Percentiles rank a stretch among this genome's conserved stretches.
Conservation (phyloP, 257 asterid species). For the Prunella vulgaris region DNA sequence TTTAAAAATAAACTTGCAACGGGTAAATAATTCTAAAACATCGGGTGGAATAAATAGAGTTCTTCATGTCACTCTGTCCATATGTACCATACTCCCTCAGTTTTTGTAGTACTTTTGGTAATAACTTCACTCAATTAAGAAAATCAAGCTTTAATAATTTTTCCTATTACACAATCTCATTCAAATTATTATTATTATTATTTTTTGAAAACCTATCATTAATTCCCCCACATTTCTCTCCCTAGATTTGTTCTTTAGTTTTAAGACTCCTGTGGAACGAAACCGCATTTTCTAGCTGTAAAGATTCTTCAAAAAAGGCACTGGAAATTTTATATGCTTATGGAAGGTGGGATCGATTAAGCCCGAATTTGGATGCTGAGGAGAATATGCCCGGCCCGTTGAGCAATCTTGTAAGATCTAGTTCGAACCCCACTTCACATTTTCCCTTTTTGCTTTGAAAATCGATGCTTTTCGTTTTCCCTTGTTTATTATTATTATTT, state of each 20-base stretch:
- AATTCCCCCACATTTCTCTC: background rate
- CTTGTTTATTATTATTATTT: too few species aligned
- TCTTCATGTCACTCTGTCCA: background rate
- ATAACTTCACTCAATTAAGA: too few species aligned
- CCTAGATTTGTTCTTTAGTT: background rate
- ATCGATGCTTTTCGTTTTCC: background rate
- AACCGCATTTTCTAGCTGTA: slow-evolving; percentile 25
- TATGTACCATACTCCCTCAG: slow-evolving; percentile 24
- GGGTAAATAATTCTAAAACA: too few species aligned
- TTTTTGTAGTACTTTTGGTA: slow-evolving; percentile 3
- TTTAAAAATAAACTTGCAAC: too few species aligned
- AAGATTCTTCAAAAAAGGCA: slow-evolving; percentile 13
- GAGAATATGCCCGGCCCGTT: background rate
- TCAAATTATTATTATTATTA: slow-evolving; percentile 1
- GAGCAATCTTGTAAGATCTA: slow-evolving; percentile 24
- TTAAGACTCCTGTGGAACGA: background rate
- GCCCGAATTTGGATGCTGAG: background rate
- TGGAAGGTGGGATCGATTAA: background rate
- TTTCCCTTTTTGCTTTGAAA: background rate
- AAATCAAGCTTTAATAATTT: background rate
- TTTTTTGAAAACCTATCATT: slow-evolving; percentile 16
- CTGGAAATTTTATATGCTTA: too few species aligned
- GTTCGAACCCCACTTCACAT: background rate
- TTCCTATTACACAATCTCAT: background rate
- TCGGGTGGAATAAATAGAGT: too few species aligned